Evolutionary conservation across 768 basidiomycete genomes (phyloP), one percentile per base, ranked within the genome.

Genomic region (Hydnomerulius pinastri): DNA sequence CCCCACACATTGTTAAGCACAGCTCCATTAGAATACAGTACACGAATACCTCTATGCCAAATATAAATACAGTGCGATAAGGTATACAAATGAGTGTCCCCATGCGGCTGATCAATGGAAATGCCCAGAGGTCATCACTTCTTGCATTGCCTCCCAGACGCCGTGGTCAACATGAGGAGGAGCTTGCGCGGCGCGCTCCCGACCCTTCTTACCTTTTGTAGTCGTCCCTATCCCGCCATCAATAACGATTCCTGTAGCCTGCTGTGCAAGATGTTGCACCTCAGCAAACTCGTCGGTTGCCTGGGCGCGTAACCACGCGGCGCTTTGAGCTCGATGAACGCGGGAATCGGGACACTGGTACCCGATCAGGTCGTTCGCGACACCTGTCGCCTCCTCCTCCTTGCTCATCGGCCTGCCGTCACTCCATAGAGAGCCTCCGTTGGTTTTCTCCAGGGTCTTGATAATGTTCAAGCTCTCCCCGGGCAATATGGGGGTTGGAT

Each of bases 391-490:
- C n/a, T 51, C 58, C 7, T 1, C 24, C 23, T 62, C 62, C 23
- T 59, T 59, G 0, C 57, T 52, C 87, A 90, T 89, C 17, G 77
- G 68, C 17, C 71, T 70, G 0, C 85, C 83, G 48, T 85, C 80
- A 13, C 71, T 71, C 74, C 77, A 76, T 10, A 92, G 68, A 15
- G 87, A 82, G 11, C 87, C 91, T 2, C 82, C 81, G 38, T 78
- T 73, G 4, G 92, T 96, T 66, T 79, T 81, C 23, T 71, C 73
- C 25, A 98, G 73, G 11, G 90, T 71, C 33, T 76, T 59, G 9
- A 62, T 56, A 54, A 99, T 94, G 63, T 85, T 81, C 53, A 97
- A 64, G 43, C 84, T 87, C 71, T 97, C 90, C n/a, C 96, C 97
- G 0, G 92, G 79, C 0, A 90, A 80, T 48, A 98, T 92, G 0